Percentiles rank a stretch among this genome's conserved stretches.
Evolutionary conservation across 345 rosid species (phyloP).

Genomic region (Acer saccharum): DNA sequence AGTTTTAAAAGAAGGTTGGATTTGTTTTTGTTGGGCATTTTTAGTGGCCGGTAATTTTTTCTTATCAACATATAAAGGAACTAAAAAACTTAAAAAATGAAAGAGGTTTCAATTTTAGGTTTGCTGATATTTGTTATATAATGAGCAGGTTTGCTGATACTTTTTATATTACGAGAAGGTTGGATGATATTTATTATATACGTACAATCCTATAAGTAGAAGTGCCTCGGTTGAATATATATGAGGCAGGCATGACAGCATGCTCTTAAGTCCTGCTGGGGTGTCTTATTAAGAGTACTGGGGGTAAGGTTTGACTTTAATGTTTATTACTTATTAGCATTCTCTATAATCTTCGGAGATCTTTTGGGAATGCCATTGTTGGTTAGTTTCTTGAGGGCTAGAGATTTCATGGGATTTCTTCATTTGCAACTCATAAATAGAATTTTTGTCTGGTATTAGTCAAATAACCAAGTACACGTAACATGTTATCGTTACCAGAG

Average conservation of each 20-base stretch:
- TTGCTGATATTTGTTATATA: too few relatives aligned
- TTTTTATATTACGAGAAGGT: background rate
- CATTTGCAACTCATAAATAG: background rate
- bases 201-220: background rate
- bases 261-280: background rate
- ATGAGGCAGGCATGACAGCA: background rate
- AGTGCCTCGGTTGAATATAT: background rate
- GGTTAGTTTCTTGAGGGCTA: background rate
- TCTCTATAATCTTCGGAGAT: background rate
- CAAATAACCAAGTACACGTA: background rate
- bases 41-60: background rate
- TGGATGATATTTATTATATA: background rate
- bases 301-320: background rate
- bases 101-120: background rate
- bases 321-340: background rate
- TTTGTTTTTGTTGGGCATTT: background rate
- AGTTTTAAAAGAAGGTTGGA: background rate
- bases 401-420: background rate
- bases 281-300: background rate
- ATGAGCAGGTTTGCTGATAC: too few relatives aligned
- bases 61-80: background rate
- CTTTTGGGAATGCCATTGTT: background rate
- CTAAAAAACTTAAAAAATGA: background rate
- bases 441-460: too few relatives aligned
- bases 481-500: background rate